These are phyloP conservation scores for Catharanthus roseus DNA, from an alignment of 257 asterid species.

Conservation along the genomic window DNA sequence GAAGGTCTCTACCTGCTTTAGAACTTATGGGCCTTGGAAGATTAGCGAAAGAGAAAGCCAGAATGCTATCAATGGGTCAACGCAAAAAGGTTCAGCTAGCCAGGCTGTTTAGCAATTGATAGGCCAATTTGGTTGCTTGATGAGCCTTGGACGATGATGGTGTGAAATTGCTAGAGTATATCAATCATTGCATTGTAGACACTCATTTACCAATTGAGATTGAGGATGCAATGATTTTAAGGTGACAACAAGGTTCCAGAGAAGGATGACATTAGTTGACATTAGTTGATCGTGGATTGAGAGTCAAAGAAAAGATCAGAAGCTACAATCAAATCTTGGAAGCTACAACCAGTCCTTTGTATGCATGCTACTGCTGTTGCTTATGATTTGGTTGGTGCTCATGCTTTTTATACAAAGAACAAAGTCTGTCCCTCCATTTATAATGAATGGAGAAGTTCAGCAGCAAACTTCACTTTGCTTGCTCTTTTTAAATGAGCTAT, in stretches of 20 bases:
- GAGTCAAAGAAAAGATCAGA: background rate
- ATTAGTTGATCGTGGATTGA: conserved; percentile 52
- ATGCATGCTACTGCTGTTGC: background rate
- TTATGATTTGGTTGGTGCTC: background rate
- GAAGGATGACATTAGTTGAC: conserved; percentile 49
- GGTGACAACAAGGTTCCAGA: conserved; percentile 52
- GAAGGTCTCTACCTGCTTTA: conserved; percentile 61
- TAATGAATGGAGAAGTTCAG: background rate
- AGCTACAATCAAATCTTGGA: background rate
- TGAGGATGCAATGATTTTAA: conserved; percentile 49
- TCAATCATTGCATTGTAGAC: conserved; percentile 52
- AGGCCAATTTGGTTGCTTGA: conserved; percentile 89
- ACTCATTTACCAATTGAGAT: conserved; percentile 56
- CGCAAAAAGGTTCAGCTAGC: conserved; percentile 77
- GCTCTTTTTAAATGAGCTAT: background rate
- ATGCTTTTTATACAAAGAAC: too few species aligned
- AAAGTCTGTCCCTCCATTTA: background rate
- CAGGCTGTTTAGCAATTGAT: conserved; percentile 71
- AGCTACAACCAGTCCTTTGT: background rate
- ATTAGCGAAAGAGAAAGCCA: conserved; percentile 60
- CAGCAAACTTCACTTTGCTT: too few species aligned
- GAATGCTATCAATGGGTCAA: conserved; percentile 86
- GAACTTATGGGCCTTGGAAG: conserved; percentile 88
- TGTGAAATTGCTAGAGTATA: conserved; percentile 53
- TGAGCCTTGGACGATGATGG: conserved; percentile 87